phyloP scores from a whole-genome alignment of 257 asterid species.

The Capsicum rhomboideum region DNA sequence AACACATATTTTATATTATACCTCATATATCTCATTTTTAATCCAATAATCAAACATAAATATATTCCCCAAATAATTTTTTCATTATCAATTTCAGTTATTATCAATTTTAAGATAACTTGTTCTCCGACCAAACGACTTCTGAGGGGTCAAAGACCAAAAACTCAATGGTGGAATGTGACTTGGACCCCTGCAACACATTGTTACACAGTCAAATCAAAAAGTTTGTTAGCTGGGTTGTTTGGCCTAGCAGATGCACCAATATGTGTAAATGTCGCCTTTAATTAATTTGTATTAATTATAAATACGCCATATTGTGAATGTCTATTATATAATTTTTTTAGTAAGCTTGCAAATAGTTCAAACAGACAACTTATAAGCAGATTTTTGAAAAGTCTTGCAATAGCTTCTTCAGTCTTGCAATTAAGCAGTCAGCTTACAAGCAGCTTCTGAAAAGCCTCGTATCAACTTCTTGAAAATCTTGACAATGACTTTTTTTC shows the following conservation, averaged over 20 bases:
- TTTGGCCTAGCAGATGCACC: not conserved
- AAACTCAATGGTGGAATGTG: not conserved
- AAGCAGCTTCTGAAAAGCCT: not conserved
- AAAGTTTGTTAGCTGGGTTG: not conserved
- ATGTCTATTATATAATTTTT: not conserved
- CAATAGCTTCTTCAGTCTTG: no score
- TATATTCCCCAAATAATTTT: no score
- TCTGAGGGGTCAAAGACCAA: not conserved
- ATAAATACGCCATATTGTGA: not conserved
- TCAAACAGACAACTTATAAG: no score
- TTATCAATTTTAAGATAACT: no score
- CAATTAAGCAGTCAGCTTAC: not conserved
- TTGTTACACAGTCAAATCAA: not conserved
- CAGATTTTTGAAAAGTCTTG: no score
- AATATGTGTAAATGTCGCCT: not conserved
- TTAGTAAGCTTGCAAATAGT: not conserved
- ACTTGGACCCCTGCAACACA: not conserved
- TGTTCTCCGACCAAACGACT: no score
- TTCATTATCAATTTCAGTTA: no score
- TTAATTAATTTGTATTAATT: not conserved
- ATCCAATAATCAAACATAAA: no score
- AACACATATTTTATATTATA: no score
- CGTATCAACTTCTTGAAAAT: not conserved
- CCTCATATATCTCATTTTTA: no score
- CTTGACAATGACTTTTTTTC: not conserved